Evolutionary conservation across 176 grass and related monocot genomes (phyloP).

Genomic region (Bromus sterilis): DNA sequence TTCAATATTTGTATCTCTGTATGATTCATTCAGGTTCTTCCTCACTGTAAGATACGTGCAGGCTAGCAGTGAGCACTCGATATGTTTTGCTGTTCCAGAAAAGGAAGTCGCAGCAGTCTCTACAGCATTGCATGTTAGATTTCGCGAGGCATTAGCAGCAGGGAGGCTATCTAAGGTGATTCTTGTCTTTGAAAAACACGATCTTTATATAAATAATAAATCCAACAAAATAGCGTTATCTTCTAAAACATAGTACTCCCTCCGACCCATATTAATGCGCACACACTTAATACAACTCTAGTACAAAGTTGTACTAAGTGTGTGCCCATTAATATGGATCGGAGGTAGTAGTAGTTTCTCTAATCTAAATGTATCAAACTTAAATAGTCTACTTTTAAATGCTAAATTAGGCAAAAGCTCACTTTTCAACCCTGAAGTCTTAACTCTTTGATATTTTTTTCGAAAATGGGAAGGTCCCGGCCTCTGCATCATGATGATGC

Average conservation of each 20-base stretch:
- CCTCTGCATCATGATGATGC: no score
- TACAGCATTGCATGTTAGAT: constrained; percentile 54
- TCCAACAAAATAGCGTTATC: neutral
- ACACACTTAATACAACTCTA: no score
- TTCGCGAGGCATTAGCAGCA: constrained; percentile 76
- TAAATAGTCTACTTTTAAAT: neutral
- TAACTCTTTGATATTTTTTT: neutral
- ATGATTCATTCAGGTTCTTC: constrained; percentile 21
- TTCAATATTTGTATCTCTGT: constrained; percentile 10
- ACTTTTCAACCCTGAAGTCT: neutral
- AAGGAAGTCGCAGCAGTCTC: constrained; percentile 90
- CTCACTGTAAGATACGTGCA: constrained; percentile 42
- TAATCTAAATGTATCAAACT: neutral
- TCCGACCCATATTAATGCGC: no score
- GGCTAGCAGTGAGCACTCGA: constrained; percentile 96
- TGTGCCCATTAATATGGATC: no score
- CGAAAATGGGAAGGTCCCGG: no score
- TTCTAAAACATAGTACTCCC: neutral
- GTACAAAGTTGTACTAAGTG: no score
- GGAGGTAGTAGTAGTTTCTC: neutral
- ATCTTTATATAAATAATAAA: constrained; percentile 6
- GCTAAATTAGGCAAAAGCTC: neutral
- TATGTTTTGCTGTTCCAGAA: constrained; percentile 99
- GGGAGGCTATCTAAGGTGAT: constrained; percentile 89
- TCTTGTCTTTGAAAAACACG: neutral